Base-by-base conservation (phyloP, 768 basidiomycete genomes). In the Suillus cothurnatus region DNA sequence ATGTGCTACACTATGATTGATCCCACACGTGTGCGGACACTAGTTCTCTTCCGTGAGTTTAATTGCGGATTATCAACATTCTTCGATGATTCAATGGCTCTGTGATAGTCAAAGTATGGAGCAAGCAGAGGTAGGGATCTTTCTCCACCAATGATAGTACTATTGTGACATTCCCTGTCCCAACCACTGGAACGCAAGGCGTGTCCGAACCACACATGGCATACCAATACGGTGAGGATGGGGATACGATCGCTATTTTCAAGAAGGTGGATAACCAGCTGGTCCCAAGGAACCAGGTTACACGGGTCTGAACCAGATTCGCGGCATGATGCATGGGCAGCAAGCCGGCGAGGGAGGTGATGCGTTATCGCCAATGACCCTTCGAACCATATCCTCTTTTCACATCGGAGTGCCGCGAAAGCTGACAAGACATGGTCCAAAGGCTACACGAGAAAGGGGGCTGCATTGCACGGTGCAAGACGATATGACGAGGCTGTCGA, bases 1-100 rank as follows among this genome's bases (percentile, higher is more conserved):
- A 91, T 96, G 87, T 98, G 94, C 75, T 99, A 99, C 78, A 96
- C 97, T 69, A 94, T 94, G 84, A 87, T 98, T 72, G 97, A 99
- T 78, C 94, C 95, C 9, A 90, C 94, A 47, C 88, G 97, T 71
- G 90, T 99, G 64, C 85, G 95, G 70, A 96, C 95, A 0, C 81
- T 99, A 79, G 97, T 99, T 61, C 84, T 99, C 61, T 99, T 99
- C 80, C 87, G 96, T 99, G 77, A 85, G 96, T 90, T 15, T 38
- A 45, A 65, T 69, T 73, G 55, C 64, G 73, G 43, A 21, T n/a
- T 64, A 56, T 28, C 28, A 61, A 14, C 55, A 49, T 52, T 61
- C 41, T 62, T 62, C 38, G 34, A 50, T 50, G 47, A 56, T 67
- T 72, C 45, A 71, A 68, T 57, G 39, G 57, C 53, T 65, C 28